Conservation (phyloP, 768 basidiomycete genomes). For the Suillus sp. region DNA sequence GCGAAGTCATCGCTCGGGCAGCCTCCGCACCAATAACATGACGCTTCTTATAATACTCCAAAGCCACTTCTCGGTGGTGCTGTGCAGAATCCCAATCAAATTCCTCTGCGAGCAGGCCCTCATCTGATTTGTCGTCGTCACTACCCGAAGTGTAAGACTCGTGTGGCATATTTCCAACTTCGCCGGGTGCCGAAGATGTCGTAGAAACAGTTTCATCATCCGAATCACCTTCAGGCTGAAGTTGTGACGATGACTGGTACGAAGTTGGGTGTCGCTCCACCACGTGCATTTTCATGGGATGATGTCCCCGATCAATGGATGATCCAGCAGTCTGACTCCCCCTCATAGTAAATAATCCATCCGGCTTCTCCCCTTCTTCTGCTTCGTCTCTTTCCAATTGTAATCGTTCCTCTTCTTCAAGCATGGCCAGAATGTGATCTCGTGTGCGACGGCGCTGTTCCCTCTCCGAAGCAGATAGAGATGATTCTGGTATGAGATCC, state of each 20-base stretch:
- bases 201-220: slow-evolving; percentile 65
- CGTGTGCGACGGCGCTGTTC: slow-evolving; percentile 59
- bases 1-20: slow-evolving; percentile 50
- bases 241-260: slow-evolving; percentile 17
- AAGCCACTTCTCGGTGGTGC: slow-evolving; percentile 73
- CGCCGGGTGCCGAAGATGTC: slow-evolving; percentile 26
- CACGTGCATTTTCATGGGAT: slow-evolving; percentile 68
- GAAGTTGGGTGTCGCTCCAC: slow-evolving; percentile 60
- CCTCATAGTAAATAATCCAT: slow-evolving; percentile 22
- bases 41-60: slow-evolving; percentile 70
- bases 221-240: slow-evolving; percentile 46
- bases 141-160: slow-evolving; percentile 17
- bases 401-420: slow-evolving; percentile 69
- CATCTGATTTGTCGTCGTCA: slow-evolving; percentile 34
- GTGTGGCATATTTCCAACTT: slow-evolving; percentile 22
- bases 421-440: slow-evolving; percentile 61
- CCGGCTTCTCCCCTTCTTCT: slow-evolving; percentile 39
- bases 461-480: slow-evolving; percentile 47
- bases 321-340: slow-evolving; percentile 12
- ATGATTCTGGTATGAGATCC: slow-evolving; percentile 47
- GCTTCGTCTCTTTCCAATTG: slow-evolving; percentile 45
- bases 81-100: slow-evolving; percentile 62
- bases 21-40: slow-evolving; percentile 55
- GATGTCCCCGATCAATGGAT: slow-evolving; percentile 48
- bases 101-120: slow-evolving; percentile 49